Evolutionary conservation across 805 yeast genomes (phyloP), one percentile per base, ranked within the genome.

Genomic region (Cyberlindnera meyerae): DNA sequence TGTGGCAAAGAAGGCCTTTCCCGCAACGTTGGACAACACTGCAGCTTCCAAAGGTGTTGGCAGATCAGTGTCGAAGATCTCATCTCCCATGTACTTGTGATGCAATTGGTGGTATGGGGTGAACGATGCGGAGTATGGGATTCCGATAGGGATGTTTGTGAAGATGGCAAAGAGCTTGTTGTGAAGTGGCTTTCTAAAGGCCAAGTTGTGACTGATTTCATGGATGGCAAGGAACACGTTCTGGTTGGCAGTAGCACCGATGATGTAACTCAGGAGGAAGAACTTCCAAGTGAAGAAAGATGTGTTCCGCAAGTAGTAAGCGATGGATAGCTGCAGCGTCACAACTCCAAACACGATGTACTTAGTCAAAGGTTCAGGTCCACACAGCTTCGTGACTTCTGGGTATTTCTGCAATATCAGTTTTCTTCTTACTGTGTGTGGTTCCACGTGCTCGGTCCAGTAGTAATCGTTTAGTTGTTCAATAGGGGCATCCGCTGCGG

Each of bases 81-180:
- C 82, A 56, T 88, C 95, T 14, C 97, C 97, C 52, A 84, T 62
- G 52, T 83, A 87, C 60, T 88, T 88, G 63, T 88, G 97, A 55
- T 88, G 97, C 25, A 88, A 65, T 58, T 86, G 86, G 55, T 88
- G 97, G 58, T 88, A 88, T 7, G 96, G 96, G 43, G 49, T 84
- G 82, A 66, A 88, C 73, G 43, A 81, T 0, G 96, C 96, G 26
- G 87, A 75, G 61, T 86, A 88, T 0, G 96, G 97, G 17, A 88
- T 70, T 1, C 96, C 96, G 35, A 88, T 84, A 1, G 96, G 96
- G 26, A 85, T 62, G 57, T 88, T 88, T 25, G 87, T 73, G 46
- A 84, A 65, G 8, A 87, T 80, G 29, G 93, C 74, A 52, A 81
- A 87, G 17, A 87, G 54, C 56, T 84, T 79, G 62, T 88, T 88